phyloP scores from a whole-genome alignment of 257 asterid genomes.

The Solanum ahanhuiri region DNA sequence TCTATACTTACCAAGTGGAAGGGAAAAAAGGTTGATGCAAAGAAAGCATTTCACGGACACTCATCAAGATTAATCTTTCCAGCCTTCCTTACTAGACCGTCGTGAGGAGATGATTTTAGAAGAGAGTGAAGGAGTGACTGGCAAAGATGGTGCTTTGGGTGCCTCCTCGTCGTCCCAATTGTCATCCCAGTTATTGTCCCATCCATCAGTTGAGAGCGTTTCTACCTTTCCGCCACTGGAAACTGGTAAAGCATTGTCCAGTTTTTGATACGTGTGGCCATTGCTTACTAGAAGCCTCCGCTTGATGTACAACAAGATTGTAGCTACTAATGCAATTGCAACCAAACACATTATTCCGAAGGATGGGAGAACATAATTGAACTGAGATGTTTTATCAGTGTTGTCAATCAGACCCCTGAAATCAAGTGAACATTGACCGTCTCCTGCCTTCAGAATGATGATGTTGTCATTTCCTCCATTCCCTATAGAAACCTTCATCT shows the following conservation, averaged over 20 bases:
- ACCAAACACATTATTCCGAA: slow-evolving; percentile 28
- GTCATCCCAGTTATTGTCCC: slow-evolving; percentile 84
- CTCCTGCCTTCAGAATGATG: slow-evolving; percentile 42
- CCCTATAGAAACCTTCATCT: slow-evolving; percentile 55
- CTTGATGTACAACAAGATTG: slow-evolving; percentile 25
- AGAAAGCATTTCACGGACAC: not conserved
- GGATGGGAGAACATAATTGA: slow-evolving; percentile 16
- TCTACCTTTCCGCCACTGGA: slow-evolving; percentile 29
- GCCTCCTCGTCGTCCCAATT: slow-evolving; percentile 87
- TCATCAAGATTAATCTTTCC: slow-evolving; percentile 50
- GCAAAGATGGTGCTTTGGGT: slow-evolving; percentile 40
- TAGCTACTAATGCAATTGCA: slow-evolving; percentile 20
- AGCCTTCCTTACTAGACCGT: slow-evolving; percentile 48
- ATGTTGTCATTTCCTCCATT: slow-evolving; percentile 26
- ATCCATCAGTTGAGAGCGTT: slow-evolving; percentile 37
- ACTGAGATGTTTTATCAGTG: slow-evolving; percentile 11
- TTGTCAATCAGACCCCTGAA: slow-evolving; percentile 33
- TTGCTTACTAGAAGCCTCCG: slow-evolving; percentile 24
- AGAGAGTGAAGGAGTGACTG: slow-evolving; percentile 54
- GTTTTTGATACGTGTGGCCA: slow-evolving; percentile 39
- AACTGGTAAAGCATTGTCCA: slow-evolving; percentile 67
- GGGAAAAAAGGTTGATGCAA: not conserved
- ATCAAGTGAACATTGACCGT: slow-evolving; percentile 51
- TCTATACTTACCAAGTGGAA: slow-evolving; percentile 8
- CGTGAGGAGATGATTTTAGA: slow-evolving; percentile 43